Percentiles rank a stretch among this genome's conserved stretches.
phyloP scores from a whole-genome alignment of 1,284 basidiomycete genomes.

The Leccinum solheimii region DNA sequence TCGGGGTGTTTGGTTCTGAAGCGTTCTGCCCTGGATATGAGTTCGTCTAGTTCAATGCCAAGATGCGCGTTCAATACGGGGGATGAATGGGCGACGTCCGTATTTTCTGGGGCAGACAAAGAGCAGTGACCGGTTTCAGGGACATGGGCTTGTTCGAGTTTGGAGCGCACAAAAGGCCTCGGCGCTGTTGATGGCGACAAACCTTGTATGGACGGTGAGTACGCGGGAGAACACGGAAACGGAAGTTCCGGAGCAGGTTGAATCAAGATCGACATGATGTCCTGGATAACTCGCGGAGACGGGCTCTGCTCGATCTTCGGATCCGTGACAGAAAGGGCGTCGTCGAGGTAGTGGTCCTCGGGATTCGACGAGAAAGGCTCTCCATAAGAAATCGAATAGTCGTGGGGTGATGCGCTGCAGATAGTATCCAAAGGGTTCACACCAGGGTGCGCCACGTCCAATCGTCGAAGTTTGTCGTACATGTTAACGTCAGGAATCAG shows the following conservation, averaged over 20 bases:
- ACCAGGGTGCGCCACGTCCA: conserved; percentile 29
- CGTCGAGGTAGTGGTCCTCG: conserved; percentile 3
- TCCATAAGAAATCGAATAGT: conserved; percentile 5
- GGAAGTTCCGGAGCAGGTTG: conserved; percentile 15
- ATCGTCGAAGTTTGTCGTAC: conserved; percentile 34
- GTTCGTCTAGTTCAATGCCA: conserved; percentile 53
- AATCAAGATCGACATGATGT: conserved; percentile 36
- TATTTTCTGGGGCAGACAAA: conserved; percentile 2
- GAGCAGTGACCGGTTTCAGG: neutral
- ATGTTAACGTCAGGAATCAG: conserved; percentile 49
- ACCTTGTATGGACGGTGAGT: neutral
- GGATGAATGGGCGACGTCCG: conserved; percentile 36
- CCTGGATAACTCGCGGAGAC: conserved; percentile 33
- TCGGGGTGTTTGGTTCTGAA: conserved; percentile 54
- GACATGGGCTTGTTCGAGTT: conserved; percentile 1
- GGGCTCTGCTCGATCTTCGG: conserved; percentile 17
- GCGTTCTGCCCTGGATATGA: conserved; percentile 53
- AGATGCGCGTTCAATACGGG: conserved; percentile 59
- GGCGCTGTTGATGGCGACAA: conserved; percentile 6
- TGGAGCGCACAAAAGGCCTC: conserved; percentile 1
- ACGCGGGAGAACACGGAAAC: conserved; percentile 2
- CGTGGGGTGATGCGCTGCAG: conserved; percentile 13
- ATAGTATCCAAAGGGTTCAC: conserved; percentile 53
- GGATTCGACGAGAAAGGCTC: conserved; percentile 1
- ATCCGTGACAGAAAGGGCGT: neutral